Percentiles rank a stretch among this genome's conserved stretches.
Evolutionary conservation across 495 filamentous ascomycete species (phyloP).

Genomic region (Astrothelium subdiscretum): DNA sequence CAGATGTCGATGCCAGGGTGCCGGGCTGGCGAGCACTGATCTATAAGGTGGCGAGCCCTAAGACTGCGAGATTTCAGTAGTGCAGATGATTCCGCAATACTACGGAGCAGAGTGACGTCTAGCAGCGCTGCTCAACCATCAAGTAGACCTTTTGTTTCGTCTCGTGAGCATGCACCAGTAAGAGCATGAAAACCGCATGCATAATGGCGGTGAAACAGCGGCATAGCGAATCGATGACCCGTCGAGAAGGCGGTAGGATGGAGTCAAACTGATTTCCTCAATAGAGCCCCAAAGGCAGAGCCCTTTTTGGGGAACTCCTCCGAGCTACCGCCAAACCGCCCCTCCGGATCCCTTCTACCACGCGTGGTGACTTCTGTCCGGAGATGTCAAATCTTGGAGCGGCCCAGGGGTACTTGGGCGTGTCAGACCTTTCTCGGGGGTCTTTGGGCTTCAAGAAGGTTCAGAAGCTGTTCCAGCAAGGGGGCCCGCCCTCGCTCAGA

Average conservation of each 20-base stretch:
- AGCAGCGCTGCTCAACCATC: neutral
- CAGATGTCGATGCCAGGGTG: neutral
- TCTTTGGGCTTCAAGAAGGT: neutral
- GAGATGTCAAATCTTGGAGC: constrained; percentile 3
- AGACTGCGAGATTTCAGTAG: neutral
- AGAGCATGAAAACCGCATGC: neutral
- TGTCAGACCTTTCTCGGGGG: neutral
- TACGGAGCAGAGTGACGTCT: neutral
- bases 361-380: neutral
- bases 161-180: neutral
- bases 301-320: neutral
- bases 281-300: neutral
- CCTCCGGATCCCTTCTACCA: neutral
- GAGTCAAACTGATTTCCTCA: neutral
- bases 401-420: neutral
- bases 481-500: neutral
- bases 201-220: constrained; percentile 3
- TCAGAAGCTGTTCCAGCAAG: constrained; percentile 1
- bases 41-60: neutral
- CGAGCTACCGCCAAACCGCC: neutral
- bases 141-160: neutral
- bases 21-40: neutral
- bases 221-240: neutral
- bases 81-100: neutral
- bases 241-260: neutral